Base-by-base conservation (phyloP, 345 rosid genomes). In the Arabidopsis arenosa region DNA sequence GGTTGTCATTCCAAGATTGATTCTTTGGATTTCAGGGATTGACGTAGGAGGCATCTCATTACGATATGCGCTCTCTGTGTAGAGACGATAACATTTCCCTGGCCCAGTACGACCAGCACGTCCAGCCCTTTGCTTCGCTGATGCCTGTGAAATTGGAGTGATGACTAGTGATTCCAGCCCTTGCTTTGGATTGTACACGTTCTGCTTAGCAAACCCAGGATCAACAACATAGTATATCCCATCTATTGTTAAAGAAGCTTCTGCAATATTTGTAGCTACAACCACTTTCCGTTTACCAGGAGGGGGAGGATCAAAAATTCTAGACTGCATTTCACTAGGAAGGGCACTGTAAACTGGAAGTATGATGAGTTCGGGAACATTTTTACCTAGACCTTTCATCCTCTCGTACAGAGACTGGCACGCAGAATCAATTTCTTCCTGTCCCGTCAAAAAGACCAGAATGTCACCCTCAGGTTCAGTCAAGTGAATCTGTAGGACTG, bases 101-200 rank as follows among this genome's bases (percentile, higher is more conserved):
- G 96, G 97, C 8, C 97, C 97, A 5, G 93, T 92, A 77, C 92
- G 90, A 30, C 97, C 95, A 44, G 93, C 93, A 79, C 93, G 91
- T 28, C 95, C 95, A 69, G 97, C 93, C 73, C 93, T 83, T 75
- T 89, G 96, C 82, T 88, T 86, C 0, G 97, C 96, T 0, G 96
- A 92, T 70, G 96, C 97, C 84, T 92, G 93, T 41, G 96, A 92
- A 77, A 92, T 89, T 5, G 95, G 97, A 33, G 95, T 92, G 15
- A 92, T 83, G 48, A 85, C 88, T 14, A 92, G 82, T 7, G 93
- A 89, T 79, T 89, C 96, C 49, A 92, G 80, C 57, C 96, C 96
- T 77, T 80, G 88, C 85, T 88, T 88, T 2, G 97, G 93, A 79
- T 92, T 89, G 73, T 89, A 92, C 7, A 88, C 90, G 62, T 91